Conservation (phyloP, 371 early-diverging fungal genomes). For the Parasitella parasitica region DNA sequence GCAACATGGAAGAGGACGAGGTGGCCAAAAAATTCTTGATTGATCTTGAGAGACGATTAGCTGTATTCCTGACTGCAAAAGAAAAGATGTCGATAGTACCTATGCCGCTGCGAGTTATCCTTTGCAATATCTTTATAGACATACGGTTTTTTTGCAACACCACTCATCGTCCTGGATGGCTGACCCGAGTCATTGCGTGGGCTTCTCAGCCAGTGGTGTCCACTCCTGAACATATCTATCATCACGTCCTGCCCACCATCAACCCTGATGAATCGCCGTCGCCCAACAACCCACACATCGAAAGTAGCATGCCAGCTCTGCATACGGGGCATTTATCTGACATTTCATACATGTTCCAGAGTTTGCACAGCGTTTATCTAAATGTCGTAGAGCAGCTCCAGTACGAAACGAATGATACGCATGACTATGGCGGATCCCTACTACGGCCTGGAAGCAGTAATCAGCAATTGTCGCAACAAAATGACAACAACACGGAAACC, state of each 20-base stretch:
- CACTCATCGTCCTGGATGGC: conserved; percentile 63
- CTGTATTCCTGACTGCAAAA: conserved; percentile 59
- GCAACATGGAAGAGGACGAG: conserved; percentile 57
- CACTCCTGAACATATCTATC: not conserved
- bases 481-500: not conserved
- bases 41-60: conserved; percentile 60
- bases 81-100: conserved; percentile 55
- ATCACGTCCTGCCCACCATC: not conserved
- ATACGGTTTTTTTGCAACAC: conserved; percentile 66
- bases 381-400: conserved; percentile 26
- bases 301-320: not conserved
- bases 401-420: conserved; percentile 13
- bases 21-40: conserved; percentile 65
- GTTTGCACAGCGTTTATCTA: conserved; percentile 37
- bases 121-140: conserved; percentile 57
- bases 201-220: conserved; percentile 32
- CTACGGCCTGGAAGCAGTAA: not conserved
- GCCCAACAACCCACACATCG: not conserved
- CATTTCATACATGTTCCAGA: conserved; percentile 39
- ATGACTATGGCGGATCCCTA: not conserved
- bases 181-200: conserved; percentile 60
- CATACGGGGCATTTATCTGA: conserved; percentile 29
- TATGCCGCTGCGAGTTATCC: conserved; percentile 54
- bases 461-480: not conserved
- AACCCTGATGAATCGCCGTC: conserved; percentile 7